phyloP scores from a whole-genome alignment of 225 moss, liverwort and hornwort genomes.

The Anthoceros angustus region DNA sequence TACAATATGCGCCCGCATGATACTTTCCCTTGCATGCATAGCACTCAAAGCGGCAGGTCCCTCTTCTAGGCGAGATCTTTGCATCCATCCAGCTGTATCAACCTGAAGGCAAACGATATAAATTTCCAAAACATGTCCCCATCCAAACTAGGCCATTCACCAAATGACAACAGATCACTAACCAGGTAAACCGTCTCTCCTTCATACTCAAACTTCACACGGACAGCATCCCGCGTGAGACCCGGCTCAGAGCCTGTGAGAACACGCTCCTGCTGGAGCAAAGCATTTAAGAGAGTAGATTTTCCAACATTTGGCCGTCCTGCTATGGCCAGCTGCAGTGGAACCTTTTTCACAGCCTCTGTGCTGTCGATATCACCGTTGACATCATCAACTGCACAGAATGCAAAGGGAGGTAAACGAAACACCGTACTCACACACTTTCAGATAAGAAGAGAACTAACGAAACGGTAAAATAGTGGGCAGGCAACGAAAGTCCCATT shows the following conservation, averaged over 20 bases:
- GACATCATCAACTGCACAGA: no score
- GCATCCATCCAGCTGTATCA: conserved; percentile 99
- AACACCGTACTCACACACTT: neutral
- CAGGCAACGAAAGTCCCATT: neutral
- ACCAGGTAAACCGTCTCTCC: conserved; percentile 71
- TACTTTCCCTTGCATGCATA: conserved; percentile 77
- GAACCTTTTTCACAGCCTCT: conserved; percentile 28
- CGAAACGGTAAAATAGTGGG: neutral
- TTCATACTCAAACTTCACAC: conserved; percentile 58
- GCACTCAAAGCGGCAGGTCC: conserved; percentile 85
- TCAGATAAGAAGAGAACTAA: neutral
- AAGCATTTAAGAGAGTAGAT: conserved; percentile 77
- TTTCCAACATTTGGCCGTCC: conserved; percentile 98
- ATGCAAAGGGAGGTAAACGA: no score
- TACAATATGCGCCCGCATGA: conserved; percentile 79
- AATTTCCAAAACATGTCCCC: conserved; percentile 7
- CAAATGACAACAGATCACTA: conserved; percentile 7
- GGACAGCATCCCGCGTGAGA: conserved; percentile 74
- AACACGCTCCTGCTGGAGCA: conserved; percentile 71
- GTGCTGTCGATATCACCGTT: neutral
- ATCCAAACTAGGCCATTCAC: neutral
- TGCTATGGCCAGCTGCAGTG: conserved; percentile 85
- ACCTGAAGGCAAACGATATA: conserved; percentile 31
- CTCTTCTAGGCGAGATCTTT: conserved; percentile 62
- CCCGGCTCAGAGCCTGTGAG: conserved; percentile 98